Conservation (phyloP, 257 asterid genomes). For the Agastache rugosa region DNA sequence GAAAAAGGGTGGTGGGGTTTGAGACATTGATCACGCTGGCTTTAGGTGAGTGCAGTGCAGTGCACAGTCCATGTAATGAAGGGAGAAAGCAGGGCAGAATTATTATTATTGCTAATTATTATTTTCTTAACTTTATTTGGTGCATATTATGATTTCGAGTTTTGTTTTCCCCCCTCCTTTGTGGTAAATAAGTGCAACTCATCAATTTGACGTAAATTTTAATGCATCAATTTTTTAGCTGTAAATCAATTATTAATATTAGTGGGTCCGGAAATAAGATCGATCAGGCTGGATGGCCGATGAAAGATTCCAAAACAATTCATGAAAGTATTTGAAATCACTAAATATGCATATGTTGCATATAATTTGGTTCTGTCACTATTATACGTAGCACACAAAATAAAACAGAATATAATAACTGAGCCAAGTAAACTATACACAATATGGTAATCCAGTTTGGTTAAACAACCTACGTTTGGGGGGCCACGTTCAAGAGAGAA, state of each 20-base stretch:
- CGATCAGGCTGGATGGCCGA: too few species aligned
- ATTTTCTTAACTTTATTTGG: conserved; percentile 47
- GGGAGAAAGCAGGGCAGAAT: conserved; percentile 33
- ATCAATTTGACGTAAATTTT: conserved; percentile 36
- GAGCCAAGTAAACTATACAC: too few species aligned
- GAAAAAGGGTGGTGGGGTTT: conserved; percentile 36
- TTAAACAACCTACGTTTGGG: too few species aligned
- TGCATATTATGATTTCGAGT: conserved; percentile 17
- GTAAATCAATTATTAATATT: neutral
- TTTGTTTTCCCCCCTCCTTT: conserved; percentile 6
- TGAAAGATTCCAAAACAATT: too few species aligned
- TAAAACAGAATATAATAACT: too few species aligned
- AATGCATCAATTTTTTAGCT: conserved; percentile 32
- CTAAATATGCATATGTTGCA: too few species aligned
- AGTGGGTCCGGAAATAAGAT: neutral
- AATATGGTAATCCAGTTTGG: too few species aligned
- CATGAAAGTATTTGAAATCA: too few species aligned
- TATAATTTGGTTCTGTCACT: too few species aligned
- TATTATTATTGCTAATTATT: conserved; percentile 38
- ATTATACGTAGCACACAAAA: too few species aligned
- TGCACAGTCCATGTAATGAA: conserved; percentile 22
- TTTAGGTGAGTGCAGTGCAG: conserved; percentile 33
- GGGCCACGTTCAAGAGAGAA: too few species aligned
- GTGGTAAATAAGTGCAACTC: conserved; percentile 26
- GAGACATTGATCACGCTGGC: conserved; percentile 27